Conservation (phyloP, 2,329 filamentous ascomycete genomes). For the Tolypocladium pustulatum region DNA sequence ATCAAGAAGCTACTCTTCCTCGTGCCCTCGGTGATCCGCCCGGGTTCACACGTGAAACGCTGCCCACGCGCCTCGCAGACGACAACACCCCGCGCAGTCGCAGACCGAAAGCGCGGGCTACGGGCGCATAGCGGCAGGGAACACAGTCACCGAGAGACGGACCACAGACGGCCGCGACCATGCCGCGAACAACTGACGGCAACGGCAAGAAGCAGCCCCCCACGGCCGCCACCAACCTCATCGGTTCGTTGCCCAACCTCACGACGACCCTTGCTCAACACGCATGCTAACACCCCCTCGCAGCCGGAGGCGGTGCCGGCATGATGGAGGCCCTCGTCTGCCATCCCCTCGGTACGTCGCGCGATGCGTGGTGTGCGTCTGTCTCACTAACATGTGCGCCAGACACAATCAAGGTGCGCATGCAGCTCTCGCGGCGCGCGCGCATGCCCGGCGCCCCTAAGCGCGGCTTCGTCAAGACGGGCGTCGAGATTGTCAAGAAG, state of each 20-base stretch:
- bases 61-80: background rate
- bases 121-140: background rate
- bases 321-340: constrained; percentile 99
- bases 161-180: constrained; percentile 9
- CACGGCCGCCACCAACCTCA: constrained; percentile 80
- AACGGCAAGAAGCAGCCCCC: constrained; percentile 57
- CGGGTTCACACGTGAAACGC: background rate
- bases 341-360: constrained; percentile 76
- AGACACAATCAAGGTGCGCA: constrained; percentile 98
- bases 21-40: background rate
- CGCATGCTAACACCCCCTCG: constrained; percentile 8
- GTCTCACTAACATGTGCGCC: background rate
- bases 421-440: constrained; percentile 90
- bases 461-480: constrained; percentile 81
- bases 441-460: constrained; percentile 73
- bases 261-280: no score
- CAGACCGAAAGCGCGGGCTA: background rate
- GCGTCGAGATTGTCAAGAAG: constrained; percentile 72
- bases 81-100: background rate
- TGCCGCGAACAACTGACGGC: constrained; percentile 21
- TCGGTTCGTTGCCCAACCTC: constrained; percentile 55
- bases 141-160: background rate
- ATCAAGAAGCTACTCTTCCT: background rate
- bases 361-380: no score
- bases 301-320: constrained; percentile 90